These are phyloP conservation scores for Penicillium cosmopolitanum DNA, from an alignment of 495 filamentous ascomycete species.

Conservation along the genomic window DNA sequence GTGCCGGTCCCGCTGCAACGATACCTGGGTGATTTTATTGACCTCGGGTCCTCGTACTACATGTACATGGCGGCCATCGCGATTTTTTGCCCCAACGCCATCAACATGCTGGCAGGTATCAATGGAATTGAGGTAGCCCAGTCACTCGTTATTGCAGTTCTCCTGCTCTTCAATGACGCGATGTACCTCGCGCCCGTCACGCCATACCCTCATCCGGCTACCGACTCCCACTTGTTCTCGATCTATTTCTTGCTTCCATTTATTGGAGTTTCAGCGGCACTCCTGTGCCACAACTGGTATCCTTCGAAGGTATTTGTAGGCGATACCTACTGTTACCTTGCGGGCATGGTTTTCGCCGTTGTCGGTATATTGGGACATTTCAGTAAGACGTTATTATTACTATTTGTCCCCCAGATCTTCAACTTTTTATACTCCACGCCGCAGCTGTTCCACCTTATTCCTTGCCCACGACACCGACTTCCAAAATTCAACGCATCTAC, in stretches of 20 bases:
- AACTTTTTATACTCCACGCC: slow-evolving; percentile 94
- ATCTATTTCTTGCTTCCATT: slow-evolving; percentile 94
- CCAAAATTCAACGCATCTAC: slow-evolving; percentile 85
- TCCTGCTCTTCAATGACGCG: slow-evolving; percentile 88
- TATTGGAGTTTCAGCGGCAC: slow-evolving; percentile 84
- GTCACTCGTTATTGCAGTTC: slow-evolving; percentile 83
- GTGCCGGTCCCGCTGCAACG: slow-evolving; percentile 81
- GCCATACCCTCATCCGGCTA: slow-evolving; percentile 87
- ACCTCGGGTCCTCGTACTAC: slow-evolving; percentile 92
- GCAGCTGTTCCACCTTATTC: slow-evolving; percentile 85
- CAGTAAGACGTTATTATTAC: slow-evolving; percentile 89
- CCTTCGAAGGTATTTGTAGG: slow-evolving; percentile 94
- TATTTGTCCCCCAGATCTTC: slow-evolving; percentile 93
- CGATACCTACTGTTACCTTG: slow-evolving; percentile 99
- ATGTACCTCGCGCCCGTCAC: slow-evolving; percentile 65
- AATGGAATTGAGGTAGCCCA: slow-evolving; percentile 97
- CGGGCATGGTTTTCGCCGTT: slow-evolving; percentile 97
- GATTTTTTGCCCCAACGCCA: slow-evolving; percentile 97
- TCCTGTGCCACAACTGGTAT: slow-evolving; percentile 94
- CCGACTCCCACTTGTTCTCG: slow-evolving; percentile 93
- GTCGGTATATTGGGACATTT: slow-evolving; percentile 97
- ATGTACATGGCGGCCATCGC: slow-evolving; percentile 92
- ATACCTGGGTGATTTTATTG: slow-evolving; percentile 79
- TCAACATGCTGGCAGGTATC: slow-evolving; percentile 97
- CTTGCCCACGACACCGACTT: slow-evolving; percentile 89